These are phyloP conservation scores for Acorus calamus DNA, from an alignment of 106 monocot genomes.

Conservation along the genomic window DNA sequence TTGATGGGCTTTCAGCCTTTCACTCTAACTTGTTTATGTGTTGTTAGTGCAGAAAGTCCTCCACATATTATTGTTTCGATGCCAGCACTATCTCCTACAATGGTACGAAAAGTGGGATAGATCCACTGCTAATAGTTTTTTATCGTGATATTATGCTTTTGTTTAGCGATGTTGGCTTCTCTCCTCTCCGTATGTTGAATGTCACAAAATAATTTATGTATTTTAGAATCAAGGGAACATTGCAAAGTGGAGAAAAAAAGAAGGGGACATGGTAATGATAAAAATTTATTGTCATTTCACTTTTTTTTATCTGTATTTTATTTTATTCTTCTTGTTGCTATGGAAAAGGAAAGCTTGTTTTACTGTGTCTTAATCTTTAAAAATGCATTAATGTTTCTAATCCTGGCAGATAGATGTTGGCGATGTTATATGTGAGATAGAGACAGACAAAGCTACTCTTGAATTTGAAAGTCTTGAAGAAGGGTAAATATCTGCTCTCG, in stretches of 20 bases:
- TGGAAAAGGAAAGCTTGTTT: background rate
- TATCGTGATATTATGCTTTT: conserved; percentile 7
- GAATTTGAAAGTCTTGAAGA: conserved; percentile 95
- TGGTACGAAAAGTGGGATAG: conserved; percentile 35
- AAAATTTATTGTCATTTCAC: background rate
- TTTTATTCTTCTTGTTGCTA: conserved; percentile 1
- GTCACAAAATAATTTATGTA: background rate
- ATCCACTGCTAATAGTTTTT: background rate
- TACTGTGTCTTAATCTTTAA: background rate
- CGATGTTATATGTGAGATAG: conserved; percentile 96
- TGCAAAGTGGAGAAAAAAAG: conserved; percentile 91
- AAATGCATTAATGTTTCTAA: background rate
- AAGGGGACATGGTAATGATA: conserved; percentile 79
- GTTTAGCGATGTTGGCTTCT: background rate
- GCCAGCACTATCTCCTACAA: conserved; percentile 97
- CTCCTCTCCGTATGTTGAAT: background rate
- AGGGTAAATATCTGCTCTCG: conserved; percentile 43
- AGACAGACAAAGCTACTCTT: conserved; percentile 94
- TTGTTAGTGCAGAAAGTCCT: conserved; percentile 37
- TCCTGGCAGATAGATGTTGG: conserved; percentile 73
- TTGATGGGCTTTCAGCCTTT: background rate
- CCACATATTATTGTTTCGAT: conserved; percentile 70
- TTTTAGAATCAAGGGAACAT: conserved; percentile 97
- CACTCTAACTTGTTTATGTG: conserved; percentile 1
- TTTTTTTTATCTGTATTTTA: background rate